Conservation (phyloP, 345 rosid genomes). For the Arabis alpina region DNA sequence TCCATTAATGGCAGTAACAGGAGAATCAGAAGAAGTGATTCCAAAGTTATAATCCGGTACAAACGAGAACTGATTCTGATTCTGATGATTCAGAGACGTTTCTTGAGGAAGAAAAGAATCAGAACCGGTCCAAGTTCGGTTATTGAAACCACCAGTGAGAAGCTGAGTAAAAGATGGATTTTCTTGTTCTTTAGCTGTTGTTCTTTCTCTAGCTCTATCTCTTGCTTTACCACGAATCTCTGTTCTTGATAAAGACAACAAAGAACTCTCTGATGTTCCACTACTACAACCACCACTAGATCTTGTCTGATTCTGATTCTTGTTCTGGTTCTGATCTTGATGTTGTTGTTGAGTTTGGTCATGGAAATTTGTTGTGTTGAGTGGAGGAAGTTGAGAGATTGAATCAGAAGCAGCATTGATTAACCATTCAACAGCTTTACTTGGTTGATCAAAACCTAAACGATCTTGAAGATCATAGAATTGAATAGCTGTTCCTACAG, state of each 20-base stretch:
- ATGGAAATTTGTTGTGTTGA: constrained; percentile 50
- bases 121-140: constrained; percentile 54
- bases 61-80: constrained; percentile 54
- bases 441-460: constrained; percentile 90
- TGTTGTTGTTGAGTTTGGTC: constrained; percentile 20
- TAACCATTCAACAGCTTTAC: constrained; percentile 96
- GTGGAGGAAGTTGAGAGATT: constrained; percentile 79
- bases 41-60: constrained; percentile 83
- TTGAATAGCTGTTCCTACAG: constrained; percentile 86
- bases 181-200: constrained; percentile 73
- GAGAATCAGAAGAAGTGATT: constrained; percentile 58
- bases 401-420: constrained; percentile 83
- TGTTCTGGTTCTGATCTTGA: too few relatives aligned
- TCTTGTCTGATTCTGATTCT: constrained; percentile 68
- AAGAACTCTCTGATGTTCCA: constrained; percentile 88
- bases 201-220: constrained; percentile 80
- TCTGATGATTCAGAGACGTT: constrained; percentile 31
- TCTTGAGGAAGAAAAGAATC: constrained; percentile 55
- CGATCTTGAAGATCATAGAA: constrained; percentile 95
- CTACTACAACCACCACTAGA: constrained; percentile 67
- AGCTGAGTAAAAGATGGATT: constrained; percentile 80
- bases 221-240: constrained; percentile 73
- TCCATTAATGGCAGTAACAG: constrained; percentile 34
- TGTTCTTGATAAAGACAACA: constrained; percentile 70
- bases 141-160: constrained; percentile 61